Evolutionary conservation across 1,284 basidiomycete species (phyloP), one percentile per base, ranked within the genome.

Genomic region (Ceraceosorus bombacis): DNA sequence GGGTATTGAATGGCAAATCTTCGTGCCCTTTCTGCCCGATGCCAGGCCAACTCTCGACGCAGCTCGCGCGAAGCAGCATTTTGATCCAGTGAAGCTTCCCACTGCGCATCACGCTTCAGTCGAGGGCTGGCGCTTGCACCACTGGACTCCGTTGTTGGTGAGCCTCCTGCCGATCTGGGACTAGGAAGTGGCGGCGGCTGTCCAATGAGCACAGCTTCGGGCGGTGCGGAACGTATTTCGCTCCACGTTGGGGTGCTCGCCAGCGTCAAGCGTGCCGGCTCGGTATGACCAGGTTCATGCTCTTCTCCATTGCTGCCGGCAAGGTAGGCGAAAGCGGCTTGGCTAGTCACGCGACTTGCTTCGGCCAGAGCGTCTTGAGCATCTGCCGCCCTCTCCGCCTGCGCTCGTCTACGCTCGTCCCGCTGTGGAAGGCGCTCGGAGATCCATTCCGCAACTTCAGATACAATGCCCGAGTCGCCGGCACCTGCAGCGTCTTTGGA

Each of bases 361-460:
- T 46, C 40, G 2, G 49, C 6, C 49, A 37, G 53, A 13, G 43
- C 41, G n/a, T 65, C 61, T 38, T 64, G 61, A 50, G 49, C 55
- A n/a, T 60, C 58, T 5, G 64, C 62, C 37, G 49, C 51, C 40
- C 57, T 40, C 51, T 66, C 63, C 12, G 72, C 72, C 51, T 66
- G 58, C 1, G 66, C 67, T 7, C 70, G 40, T 2, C 72, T 63
- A 49, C 62, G 67, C 43, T 68, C 64, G 49, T 72, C 64, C 4
- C 72, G 62, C 48, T 66, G 52, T 1, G 72, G 72, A 13, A 74
- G 60, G 4, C 72, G 65, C n/a, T 74, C 69, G 41, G 72, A 74
- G 57, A 74, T 72, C 72, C 72, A 74, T 13, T 58, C 61, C 1
- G 67, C 72, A 17, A 74, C 66, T 53, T 74, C 72, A 8, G 64